Evolutionary conservation across 306 rosid species (phyloP).

Genomic region (Sophora flavescens): DNA sequence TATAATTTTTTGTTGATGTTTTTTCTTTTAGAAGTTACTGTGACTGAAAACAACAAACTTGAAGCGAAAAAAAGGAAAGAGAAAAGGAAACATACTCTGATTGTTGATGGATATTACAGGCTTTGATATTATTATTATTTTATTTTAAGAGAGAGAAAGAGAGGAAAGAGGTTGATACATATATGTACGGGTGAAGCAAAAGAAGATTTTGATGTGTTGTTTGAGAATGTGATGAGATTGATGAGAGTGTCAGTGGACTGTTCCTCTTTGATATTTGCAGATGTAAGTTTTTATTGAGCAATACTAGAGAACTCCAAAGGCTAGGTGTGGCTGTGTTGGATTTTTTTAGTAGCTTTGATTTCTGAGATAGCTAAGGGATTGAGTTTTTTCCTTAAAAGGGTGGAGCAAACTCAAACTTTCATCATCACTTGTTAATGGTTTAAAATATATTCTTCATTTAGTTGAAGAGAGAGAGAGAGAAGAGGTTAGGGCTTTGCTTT

Average conservation of each 20-base stretch:
- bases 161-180: neutral
- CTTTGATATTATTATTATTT: slow-evolving; percentile 7
- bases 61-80: slow-evolving; percentile 1
- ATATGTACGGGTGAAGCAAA: slow-evolving; percentile 55
- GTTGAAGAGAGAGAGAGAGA: slow-evolving; percentile 18
- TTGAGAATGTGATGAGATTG: slow-evolving; percentile 72
- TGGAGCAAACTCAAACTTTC: slow-evolving; percentile 52
- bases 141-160: slow-evolving; percentile 22
- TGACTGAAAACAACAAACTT: slow-evolving; percentile 52
- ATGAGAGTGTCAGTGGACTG: slow-evolving; percentile 69
- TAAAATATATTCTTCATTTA: slow-evolving; percentile 42
- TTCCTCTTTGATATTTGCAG: slow-evolving; percentile 44
- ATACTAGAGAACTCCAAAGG: slow-evolving; percentile 45
- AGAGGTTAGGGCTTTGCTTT: slow-evolving; percentile 55
- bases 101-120: slow-evolving; percentile 48
- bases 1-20: slow-evolving; percentile 14
- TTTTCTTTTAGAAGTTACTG: slow-evolving; percentile 47
- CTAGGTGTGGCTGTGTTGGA: slow-evolving; percentile 19
- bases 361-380: slow-evolving; percentile 46
- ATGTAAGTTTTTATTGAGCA: slow-evolving; percentile 51
- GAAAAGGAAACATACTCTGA: slow-evolving; percentile 44
- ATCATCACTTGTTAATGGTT: slow-evolving; percentile 38
- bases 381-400: slow-evolving; percentile 61
- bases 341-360: slow-evolving; percentile 56
- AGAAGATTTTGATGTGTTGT: slow-evolving; percentile 49